phyloP scores from a whole-genome alignment of 345 rosid species.

The Carallia pectinifolia region DNA sequence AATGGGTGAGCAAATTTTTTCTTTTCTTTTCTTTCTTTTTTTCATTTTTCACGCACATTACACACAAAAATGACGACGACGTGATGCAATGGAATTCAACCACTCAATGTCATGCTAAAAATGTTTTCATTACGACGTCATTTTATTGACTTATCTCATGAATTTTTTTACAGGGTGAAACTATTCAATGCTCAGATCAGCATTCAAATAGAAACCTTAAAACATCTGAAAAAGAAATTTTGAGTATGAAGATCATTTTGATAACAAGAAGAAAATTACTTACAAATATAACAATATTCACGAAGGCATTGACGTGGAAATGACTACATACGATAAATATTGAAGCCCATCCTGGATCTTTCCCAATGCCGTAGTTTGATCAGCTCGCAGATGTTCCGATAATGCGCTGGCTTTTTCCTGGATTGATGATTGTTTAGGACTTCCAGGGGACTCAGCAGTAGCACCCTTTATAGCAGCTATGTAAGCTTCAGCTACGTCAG shows the following conservation, averaged over 20 bases:
- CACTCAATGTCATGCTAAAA: neutral
- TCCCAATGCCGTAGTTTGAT: slow-evolving; percentile 52
- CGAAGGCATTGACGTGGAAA: slow-evolving; percentile 63
- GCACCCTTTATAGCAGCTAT: slow-evolving; percentile 59
- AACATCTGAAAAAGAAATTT: neutral
- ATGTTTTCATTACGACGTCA: neutral
- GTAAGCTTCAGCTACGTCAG: slow-evolving; percentile 86
- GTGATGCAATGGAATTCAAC: neutral
- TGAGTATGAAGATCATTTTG: too few species aligned
- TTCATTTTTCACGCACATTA: too few species aligned
- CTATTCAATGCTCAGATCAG: neutral
- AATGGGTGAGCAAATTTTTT: too few species aligned
- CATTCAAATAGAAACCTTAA: slow-evolving; percentile 13
- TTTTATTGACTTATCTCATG: too few species aligned
- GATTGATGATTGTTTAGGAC: slow-evolving; percentile 43
- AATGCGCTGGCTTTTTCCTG: slow-evolving; percentile 63
- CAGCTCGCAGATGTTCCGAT: slow-evolving; percentile 55
- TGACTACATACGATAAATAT: slow-evolving; percentile 59
- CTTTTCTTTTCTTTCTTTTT: too few species aligned
- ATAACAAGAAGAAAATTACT: neutral
- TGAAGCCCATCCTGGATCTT: slow-evolving; percentile 87
- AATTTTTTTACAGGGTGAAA: neutral
- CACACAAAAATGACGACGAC: neutral
- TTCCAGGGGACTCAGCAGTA: slow-evolving; percentile 47
- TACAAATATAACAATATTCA: slow-evolving; percentile 22